A percentile compares a stretch with the other conserved stretches of the same genome.
These are phyloP conservation scores for Rhypophila decipiens DNA, from an alignment of 495 filamentous ascomycete species.

Conservation along the genomic window DNA sequence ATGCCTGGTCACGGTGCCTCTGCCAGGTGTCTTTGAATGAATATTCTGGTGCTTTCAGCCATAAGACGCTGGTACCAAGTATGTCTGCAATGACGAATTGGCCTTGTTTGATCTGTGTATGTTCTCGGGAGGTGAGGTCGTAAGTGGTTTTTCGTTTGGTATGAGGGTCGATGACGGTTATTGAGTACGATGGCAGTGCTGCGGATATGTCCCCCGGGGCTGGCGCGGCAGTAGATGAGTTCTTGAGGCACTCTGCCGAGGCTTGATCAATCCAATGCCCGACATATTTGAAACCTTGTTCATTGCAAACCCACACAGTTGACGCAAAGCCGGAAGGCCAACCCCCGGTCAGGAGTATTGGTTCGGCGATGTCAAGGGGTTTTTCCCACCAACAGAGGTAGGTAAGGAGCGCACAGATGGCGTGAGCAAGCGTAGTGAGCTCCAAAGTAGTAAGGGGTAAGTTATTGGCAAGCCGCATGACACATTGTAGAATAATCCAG, in stretches of 20 bases:
- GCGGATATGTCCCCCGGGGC: not conserved
- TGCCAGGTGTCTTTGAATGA: too few species aligned
- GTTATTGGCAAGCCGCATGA: conserved; percentile 6
- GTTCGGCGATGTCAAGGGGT: conserved; percentile 4
- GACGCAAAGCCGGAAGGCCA: not conserved
- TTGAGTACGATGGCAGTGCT: not conserved
- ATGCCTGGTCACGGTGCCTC: too few species aligned
- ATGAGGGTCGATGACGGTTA: not conserved
- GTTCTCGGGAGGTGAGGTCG: not conserved
- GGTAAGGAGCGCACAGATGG: conserved; percentile 26
- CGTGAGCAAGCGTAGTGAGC: conserved; percentile 31
- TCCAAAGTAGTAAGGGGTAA: conserved; percentile 29
- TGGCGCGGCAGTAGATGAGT: not conserved
- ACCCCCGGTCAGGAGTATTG: not conserved
- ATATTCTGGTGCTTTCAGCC: too few species aligned
- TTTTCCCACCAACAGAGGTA: conserved; percentile 22
- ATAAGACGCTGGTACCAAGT: not conserved
- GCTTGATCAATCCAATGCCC: not conserved
- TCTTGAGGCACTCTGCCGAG: not conserved
- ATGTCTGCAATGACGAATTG: not conserved
- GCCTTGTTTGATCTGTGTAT: not conserved
- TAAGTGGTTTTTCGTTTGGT: not conserved
- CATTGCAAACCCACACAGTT: not conserved
- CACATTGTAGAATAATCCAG: conserved; percentile 29
- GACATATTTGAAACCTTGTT: not conserved